Evolutionary conservation across 164 flowering plant genomes (phyloP).

Genomic region (Berberis thunbergii): DNA sequence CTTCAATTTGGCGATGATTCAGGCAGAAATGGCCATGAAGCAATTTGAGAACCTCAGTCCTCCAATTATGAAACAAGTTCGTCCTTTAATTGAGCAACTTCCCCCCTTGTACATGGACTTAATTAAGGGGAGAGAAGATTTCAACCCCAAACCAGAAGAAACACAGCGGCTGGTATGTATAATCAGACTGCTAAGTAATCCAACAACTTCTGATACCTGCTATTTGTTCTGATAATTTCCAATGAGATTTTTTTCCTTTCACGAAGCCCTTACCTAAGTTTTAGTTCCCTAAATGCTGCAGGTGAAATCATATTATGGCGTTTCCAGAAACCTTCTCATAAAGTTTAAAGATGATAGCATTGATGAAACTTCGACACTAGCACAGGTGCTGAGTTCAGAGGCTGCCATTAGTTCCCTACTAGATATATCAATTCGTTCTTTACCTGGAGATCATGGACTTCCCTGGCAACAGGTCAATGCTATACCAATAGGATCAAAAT

Average conservation of each 20-base stretch:
- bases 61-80: constrained; percentile 80
- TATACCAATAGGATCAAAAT: not conserved
- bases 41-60: constrained; percentile 84
- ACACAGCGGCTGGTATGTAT: constrained; percentile 58
- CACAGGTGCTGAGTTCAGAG: constrained; percentile 68
- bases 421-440: constrained; percentile 70
- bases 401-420: constrained; percentile 74
- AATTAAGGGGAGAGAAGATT: constrained; percentile 80
- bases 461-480: constrained; percentile 73
- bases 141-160: constrained; percentile 92
- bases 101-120: constrained; percentile 93
- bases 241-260: too few species aligned
- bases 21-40: constrained; percentile 93
- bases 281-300: constrained; percentile 19
- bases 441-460: constrained; percentile 87
- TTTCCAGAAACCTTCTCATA: constrained; percentile 77
- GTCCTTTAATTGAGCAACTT: constrained; percentile 90
- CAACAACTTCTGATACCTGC: not conserved
- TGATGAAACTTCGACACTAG: constrained; percentile 79
- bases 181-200: not conserved
- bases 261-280: not conserved
- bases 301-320: constrained; percentile 87
- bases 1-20: constrained; percentile 11
- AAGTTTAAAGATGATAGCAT: constrained; percentile 84
- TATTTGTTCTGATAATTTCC: too few species aligned